Percentiles rank a stretch among this genome's conserved stretches.
Conservation (phyloP, 2,329 filamentous ascomycete species). For the Aspergillus novofumigatus region DNA sequence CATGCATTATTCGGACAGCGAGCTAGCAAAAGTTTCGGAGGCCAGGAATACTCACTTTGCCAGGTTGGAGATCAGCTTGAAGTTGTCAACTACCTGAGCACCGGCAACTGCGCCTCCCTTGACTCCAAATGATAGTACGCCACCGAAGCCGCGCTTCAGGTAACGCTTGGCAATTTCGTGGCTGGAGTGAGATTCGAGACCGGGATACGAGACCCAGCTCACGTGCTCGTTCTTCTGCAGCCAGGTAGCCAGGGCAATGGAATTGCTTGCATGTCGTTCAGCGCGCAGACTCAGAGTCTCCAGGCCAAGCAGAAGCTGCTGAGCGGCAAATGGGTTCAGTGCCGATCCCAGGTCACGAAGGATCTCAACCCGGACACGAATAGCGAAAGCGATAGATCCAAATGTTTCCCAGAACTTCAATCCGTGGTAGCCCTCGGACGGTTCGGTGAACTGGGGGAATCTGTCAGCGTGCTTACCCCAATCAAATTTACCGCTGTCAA, state of each 20-base stretch:
- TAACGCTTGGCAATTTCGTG: slow-evolving; percentile 84
- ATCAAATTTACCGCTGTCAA: slow-evolving; percentile 89
- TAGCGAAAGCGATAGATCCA: slow-evolving; percentile 76
- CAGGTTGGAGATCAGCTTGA: slow-evolving; percentile 92
- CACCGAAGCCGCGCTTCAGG: slow-evolving; percentile 76
- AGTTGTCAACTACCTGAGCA: slow-evolving; percentile 82
- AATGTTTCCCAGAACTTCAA: slow-evolving; percentile 94
- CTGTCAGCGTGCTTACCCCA: slow-evolving; percentile 80
- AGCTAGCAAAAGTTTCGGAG: not conserved
- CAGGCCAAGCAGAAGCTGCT: slow-evolving; percentile 82
- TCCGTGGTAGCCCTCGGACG: slow-evolving; percentile 80
- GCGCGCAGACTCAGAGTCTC: slow-evolving; percentile 85
- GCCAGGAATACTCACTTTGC: slow-evolving; percentile 60
- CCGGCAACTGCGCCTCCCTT: slow-evolving; percentile 83
- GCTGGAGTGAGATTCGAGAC: slow-evolving; percentile 74
- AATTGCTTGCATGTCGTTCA: slow-evolving; percentile 83
- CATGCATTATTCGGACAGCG: not conserved
- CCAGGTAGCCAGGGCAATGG: slow-evolving; percentile 74
- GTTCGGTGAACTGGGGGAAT: slow-evolving; percentile 92
- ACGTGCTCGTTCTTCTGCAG: slow-evolving; percentile 80
- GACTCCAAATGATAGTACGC: slow-evolving; percentile 88
- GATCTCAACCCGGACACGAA: slow-evolving; percentile 83
- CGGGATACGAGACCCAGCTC: slow-evolving; percentile 90
- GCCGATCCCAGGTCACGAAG: slow-evolving; percentile 78
- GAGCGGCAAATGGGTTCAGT: slow-evolving; percentile 86